A percentile compares a stretch with the other conserved stretches of the same genome.
Evolutionary conservation across 2,329 filamentous ascomycete species (phyloP).

Genomic region (Ceratocystis alfenasii): DNA sequence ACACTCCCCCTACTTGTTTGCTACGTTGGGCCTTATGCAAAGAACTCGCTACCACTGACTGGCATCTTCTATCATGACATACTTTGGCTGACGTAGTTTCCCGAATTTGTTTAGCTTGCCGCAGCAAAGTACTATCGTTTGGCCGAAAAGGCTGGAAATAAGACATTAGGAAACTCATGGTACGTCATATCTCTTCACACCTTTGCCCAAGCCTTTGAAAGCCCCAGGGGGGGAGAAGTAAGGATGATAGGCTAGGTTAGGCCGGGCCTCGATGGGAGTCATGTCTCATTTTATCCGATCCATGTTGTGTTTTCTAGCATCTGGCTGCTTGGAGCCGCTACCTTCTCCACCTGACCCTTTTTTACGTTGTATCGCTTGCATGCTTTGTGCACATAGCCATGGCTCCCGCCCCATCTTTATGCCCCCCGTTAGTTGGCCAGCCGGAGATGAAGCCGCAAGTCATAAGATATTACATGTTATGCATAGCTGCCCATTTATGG

Average conservation of each 20-base stretch:
- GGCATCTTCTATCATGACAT: background rate
- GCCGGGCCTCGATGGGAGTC: background rate
- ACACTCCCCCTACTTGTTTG: background rate
- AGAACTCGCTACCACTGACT: slow-evolving; percentile 1
- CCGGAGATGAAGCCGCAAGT: background rate
- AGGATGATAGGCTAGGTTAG: too few relatives aligned
- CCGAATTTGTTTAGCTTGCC: slow-evolving; percentile 43
- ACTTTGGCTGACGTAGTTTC: background rate
- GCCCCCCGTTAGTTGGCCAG: background rate
- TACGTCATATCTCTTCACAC: slow-evolving; percentile 37
- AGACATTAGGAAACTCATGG: slow-evolving; percentile 90
- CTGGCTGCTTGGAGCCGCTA: background rate
- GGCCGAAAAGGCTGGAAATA: slow-evolving; percentile 78
- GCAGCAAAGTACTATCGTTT: slow-evolving; percentile 85
- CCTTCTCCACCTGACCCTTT: background rate
- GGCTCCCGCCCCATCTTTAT: background rate
- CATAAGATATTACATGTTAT: background rate
- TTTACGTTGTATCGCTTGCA: background rate
- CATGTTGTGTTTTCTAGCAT: background rate
- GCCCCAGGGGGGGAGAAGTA: background rate
- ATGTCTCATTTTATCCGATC: background rate
- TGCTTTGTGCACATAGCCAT: background rate
- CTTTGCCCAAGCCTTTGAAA: background rate
- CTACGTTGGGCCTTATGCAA: background rate
- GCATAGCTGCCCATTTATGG: slow-evolving; percentile 16